Conservation (phyloP, 1,139 yeast species). For the Saccharomyces pastorianus region DNA sequence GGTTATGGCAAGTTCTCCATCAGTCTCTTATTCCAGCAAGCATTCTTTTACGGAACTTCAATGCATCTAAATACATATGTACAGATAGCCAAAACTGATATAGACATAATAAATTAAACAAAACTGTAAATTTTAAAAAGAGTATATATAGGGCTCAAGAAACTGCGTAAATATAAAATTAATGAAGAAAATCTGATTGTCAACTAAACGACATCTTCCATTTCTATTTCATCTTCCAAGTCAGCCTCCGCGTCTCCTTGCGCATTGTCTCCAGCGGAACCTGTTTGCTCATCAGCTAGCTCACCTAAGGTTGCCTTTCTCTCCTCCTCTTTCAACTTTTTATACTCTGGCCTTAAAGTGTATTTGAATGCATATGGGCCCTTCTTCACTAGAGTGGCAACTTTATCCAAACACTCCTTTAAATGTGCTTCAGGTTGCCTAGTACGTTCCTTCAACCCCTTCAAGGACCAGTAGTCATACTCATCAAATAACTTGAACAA, state of each 20-base stretch:
- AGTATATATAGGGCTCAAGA: neutral
- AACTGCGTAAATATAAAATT: neutral
- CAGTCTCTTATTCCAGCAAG: neutral
- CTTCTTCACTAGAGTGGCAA: slow-evolving; percentile 82
- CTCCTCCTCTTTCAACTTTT: slow-evolving; percentile 69
- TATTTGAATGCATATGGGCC: slow-evolving; percentile 95
- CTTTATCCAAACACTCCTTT: slow-evolving; percentile 82
- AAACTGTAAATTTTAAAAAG: neutral
- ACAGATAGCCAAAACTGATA: neutral
- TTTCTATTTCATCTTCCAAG: slow-evolving; percentile 36
- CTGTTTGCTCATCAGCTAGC: slow-evolving; percentile 34
- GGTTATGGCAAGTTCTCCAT: neutral
- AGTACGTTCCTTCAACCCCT: slow-evolving; percentile 88
- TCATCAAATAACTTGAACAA: slow-evolving; percentile 86
- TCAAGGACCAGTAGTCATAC: slow-evolving; percentile 93
- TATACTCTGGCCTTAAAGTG: slow-evolving; percentile 83
- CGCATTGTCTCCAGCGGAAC: slow-evolving; percentile 11
- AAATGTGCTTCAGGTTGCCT: slow-evolving; percentile 92
- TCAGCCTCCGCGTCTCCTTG: slow-evolving; percentile 27
- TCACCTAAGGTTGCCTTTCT: slow-evolving; percentile 59
- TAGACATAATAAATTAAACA: neutral
- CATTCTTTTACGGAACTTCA: neutral
- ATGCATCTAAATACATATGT: neutral
- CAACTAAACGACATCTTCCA: slow-evolving; percentile 34
- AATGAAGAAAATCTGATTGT: neutral